Conservation (phyloP, 331 rosid species). For the Rosa hybrid region DNA sequence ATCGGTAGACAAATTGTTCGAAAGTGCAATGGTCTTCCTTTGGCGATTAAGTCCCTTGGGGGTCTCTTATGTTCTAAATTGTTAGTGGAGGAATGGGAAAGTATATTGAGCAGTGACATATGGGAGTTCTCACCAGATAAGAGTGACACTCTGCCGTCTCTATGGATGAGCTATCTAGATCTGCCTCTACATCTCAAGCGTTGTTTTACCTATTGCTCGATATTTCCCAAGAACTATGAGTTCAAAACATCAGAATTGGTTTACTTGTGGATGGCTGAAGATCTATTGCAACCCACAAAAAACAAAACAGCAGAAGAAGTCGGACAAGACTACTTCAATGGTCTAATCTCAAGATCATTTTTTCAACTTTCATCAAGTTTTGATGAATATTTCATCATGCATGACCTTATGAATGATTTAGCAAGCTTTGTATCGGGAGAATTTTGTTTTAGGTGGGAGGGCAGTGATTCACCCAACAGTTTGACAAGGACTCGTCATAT, state of each 20-base stretch:
- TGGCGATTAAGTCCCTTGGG: not conserved
- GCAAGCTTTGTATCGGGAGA: constrained; percentile 5
- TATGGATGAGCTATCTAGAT: not conserved
- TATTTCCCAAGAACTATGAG: not conserved
- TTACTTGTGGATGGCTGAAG: not conserved
- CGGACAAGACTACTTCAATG: not conserved
- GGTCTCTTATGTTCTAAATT: constrained; percentile 1
- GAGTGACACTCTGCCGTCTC: not conserved
- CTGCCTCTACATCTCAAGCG: not conserved
- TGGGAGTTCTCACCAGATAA: not conserved
- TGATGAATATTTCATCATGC: not conserved
- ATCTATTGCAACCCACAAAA: not conserved
- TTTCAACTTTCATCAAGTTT: not conserved
- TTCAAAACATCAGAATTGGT: not conserved
- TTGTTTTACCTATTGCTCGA: not conserved
- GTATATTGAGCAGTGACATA: not conserved
- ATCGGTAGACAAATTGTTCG: not conserved
- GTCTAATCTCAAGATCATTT: not conserved
- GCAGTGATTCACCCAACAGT: not conserved
- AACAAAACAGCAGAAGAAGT: not conserved
- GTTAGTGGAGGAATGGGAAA: not conserved
- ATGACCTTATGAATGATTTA: constrained; percentile 18
- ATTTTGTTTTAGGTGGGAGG: constrained; percentile 7
- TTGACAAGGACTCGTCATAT: constrained; percentile 18
- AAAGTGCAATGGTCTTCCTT: constrained; percentile 12